A percentile compares a stretch with the other conserved stretches of the same genome.
Conservation (phyloP, 2,329 filamentous ascomycete species). For the Tothia fuscella region DNA sequence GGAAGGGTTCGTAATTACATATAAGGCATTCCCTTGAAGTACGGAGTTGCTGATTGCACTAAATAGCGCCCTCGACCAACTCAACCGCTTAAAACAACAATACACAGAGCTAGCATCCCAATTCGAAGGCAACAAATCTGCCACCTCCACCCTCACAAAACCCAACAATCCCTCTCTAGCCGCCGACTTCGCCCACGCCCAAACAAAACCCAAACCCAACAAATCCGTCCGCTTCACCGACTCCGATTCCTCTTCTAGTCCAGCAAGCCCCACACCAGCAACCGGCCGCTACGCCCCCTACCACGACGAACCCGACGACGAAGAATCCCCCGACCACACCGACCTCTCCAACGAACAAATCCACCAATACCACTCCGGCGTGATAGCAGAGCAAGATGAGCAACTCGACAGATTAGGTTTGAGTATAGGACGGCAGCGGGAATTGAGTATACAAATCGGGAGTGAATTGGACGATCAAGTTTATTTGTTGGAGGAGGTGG, state of each 20-base stretch:
- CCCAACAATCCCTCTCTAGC: constrained; percentile 31
- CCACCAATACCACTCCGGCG: constrained; percentile 67
- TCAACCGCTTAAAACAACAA: constrained; percentile 59
- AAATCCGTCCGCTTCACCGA: constrained; percentile 87
- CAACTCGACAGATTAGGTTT: constrained; percentile 82
- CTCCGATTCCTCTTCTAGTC: constrained; percentile 31
- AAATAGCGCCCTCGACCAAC: constrained; percentile 41
- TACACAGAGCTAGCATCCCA: constrained; percentile 66
- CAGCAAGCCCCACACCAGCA: background rate
- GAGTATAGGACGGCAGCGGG: constrained; percentile 77
- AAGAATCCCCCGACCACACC: constrained; percentile 37
- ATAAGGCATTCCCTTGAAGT: background rate
- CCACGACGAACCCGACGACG: constrained; percentile 51
- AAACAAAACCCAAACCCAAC: constrained; percentile 22
- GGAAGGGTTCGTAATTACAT: constrained; percentile 28
- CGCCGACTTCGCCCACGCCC: constrained; percentile 24
- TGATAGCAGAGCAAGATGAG: constrained; percentile 81
- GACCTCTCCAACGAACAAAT: constrained; percentile 71
- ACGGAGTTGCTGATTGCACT: background rate
- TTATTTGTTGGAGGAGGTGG: constrained; percentile 78
- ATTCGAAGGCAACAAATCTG: constrained; percentile 52
- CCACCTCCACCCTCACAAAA: constrained; percentile 26
- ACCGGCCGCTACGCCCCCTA: constrained; percentile 49
- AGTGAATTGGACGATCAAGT: constrained; percentile 91
- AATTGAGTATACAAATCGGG: constrained; percentile 90